These are phyloP conservation scores for Phytophthora tentaculata DNA, from an alignment of 352 stramenopile genomes.

Conservation along the genomic window DNA sequence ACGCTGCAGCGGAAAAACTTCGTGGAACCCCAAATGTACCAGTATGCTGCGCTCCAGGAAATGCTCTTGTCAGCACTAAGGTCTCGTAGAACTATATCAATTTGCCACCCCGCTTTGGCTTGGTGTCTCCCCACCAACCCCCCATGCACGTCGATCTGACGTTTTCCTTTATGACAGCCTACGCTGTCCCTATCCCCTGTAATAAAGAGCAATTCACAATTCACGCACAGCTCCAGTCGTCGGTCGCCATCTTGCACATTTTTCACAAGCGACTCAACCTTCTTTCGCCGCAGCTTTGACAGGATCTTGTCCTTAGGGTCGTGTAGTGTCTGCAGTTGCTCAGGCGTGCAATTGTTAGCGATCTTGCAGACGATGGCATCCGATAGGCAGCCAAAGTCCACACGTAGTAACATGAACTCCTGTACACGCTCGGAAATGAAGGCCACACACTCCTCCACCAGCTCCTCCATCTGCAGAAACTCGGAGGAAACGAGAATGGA, in stretches of 20 bases:
- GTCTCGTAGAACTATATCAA: constrained; percentile 51
- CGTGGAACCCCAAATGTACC: constrained; percentile 81
- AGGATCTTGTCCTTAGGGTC: constrained; percentile 91
- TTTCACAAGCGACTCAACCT: constrained; percentile 69
- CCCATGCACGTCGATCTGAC: constrained; percentile 50
- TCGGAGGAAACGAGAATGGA: constrained; percentile 93
- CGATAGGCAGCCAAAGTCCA: constrained; percentile 88
- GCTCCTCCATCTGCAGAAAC: constrained; percentile 91
- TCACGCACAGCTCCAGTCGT: constrained; percentile 43
- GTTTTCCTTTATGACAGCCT: constrained; percentile 47
- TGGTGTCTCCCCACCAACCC: constrained; percentile 58
- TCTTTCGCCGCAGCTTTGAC: constrained; percentile 85
- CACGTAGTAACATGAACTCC: constrained; percentile 85
- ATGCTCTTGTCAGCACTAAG: constrained; percentile 48
- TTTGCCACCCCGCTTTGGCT: constrained; percentile 47
- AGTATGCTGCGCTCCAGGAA: constrained; percentile 77
- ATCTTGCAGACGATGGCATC: constrained; percentile 79
- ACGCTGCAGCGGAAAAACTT: constrained; percentile 58
- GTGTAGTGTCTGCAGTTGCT: constrained; percentile 69
- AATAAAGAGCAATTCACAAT: constrained; percentile 60
- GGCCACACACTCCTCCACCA: constrained; percentile 84
- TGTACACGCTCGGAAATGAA: constrained; percentile 80
- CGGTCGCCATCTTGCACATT: constrained; percentile 33
- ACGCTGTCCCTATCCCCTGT: constrained; percentile 17
- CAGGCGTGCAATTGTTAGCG: constrained; percentile 55